These are phyloP conservation scores for Cutaneotrichosporon cutaneum DNA, from an alignment of 1,284 basidiomycete species.

Conservation along the genomic window DNA sequence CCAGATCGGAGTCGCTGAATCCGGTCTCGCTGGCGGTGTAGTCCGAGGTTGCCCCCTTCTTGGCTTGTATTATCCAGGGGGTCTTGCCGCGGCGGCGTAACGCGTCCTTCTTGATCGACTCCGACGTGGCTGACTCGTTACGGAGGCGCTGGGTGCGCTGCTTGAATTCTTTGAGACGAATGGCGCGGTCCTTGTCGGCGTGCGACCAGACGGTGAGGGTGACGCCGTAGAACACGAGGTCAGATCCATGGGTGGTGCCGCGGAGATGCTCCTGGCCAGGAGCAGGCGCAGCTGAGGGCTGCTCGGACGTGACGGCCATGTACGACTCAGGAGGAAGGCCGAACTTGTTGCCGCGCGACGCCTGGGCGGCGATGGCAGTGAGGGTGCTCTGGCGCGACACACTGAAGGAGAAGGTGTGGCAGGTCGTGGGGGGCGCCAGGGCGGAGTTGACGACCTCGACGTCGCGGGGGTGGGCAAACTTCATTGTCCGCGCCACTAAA, in stretches of 20 bases:
- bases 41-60: slow-evolving; percentile 14
- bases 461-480: slow-evolving; percentile 59
- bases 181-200: slow-evolving; percentile 77
- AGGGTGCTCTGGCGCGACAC: slow-evolving; percentile 44
- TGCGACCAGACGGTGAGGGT: slow-evolving; percentile 92
- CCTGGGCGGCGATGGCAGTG: slow-evolving; percentile 33
- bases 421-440: slow-evolving; percentile 83
- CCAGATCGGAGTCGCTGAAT: slow-evolving; percentile 63
- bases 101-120: slow-evolving; percentile 12
- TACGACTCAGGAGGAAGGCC: slow-evolving; percentile 27
- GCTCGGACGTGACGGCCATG: slow-evolving; percentile 57
- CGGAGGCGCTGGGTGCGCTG: slow-evolving; percentile 21
- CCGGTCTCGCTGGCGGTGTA: slow-evolving; percentile 68
- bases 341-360: slow-evolving; percentile 54
- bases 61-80: slow-evolving; percentile 11
- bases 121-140: slow-evolving; percentile 22
- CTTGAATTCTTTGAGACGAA: slow-evolving; percentile 39
- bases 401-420: slow-evolving; percentile 84
- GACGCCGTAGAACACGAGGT: slow-evolving; percentile 75
- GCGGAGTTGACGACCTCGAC: slow-evolving; percentile 90
- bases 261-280: slow-evolving; percentile 65
- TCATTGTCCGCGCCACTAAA: slow-evolving; percentile 84
- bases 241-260: slow-evolving; percentile 54
- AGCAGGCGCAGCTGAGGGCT: slow-evolving; percentile 6
- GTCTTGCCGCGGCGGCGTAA: slow-evolving; percentile 17